Evolutionary conservation across 495 filamentous ascomycete species (phyloP).

Genomic region (Hypoxylon perforatum): DNA sequence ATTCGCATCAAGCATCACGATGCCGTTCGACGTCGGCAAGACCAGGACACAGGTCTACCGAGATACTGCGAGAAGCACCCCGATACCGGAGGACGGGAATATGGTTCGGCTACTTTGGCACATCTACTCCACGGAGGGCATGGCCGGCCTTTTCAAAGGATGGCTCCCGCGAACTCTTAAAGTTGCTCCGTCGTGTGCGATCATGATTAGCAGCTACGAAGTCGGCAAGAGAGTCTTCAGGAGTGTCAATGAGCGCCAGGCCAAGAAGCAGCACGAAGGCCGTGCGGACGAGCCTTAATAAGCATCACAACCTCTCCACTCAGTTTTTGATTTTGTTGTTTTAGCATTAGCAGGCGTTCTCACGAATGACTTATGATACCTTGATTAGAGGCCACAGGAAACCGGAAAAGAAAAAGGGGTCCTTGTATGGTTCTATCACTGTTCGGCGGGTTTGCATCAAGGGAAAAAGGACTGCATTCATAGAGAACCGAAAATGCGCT

Average conservation of each 20-base stretch:
- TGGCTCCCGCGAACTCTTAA: conserved; percentile 93
- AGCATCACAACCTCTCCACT: conserved; percentile 20
- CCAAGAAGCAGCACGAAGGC: conserved; percentile 28
- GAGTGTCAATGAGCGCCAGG: conserved; percentile 76
- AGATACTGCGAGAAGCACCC: conserved; percentile 53
- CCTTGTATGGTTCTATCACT: conserved; percentile 9
- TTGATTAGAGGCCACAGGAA: conserved; percentile 29
- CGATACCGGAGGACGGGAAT: conserved; percentile 73
- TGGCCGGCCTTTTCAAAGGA: conserved; percentile 84
- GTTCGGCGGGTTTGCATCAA: conserved; percentile 10
- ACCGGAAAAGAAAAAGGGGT: conserved; percentile 13
- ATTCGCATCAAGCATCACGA: conserved; percentile 88
- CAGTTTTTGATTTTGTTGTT: conserved; percentile 26
- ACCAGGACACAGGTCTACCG: conserved; percentile 87
- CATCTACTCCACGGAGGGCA: conserved; percentile 87
- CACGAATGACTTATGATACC: conserved; percentile 31
- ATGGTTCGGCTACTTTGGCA: conserved; percentile 86
- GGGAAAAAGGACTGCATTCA: conserved; percentile 26
- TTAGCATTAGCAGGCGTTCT: conserved; percentile 41
- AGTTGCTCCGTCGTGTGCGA: conserved; percentile 96
- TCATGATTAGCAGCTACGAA: conserved; percentile 99
- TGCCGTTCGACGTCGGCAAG: conserved; percentile 97
- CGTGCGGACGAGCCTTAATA: conserved; percentile 20
- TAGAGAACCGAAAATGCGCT: conserved; percentile 20
- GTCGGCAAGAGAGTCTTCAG: conserved; percentile 90